Base-by-base conservation (phyloP, 495 filamentous ascomycete species). In the Hyaloscypha hepaticicola region DNA sequence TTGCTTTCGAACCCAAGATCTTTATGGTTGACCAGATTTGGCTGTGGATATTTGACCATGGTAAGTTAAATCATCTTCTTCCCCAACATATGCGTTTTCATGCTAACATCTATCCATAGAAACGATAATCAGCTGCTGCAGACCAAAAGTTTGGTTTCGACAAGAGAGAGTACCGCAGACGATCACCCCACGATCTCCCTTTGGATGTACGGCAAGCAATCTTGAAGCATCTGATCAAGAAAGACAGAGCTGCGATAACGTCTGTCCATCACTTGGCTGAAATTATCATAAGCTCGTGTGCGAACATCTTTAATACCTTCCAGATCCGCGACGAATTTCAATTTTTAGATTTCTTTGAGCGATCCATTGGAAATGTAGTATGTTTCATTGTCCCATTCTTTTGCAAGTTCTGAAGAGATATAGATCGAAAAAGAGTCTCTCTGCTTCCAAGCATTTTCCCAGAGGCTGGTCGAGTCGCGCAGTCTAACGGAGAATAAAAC, bases 11-110 rank as follows among this genome's bases (percentile, higher is more conserved):
- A 19, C 38, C 38, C 19, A 45, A 45, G 38, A 45, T 45, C 38
- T 45, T 45, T 45, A 45, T 45, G 38, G 38, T 45, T 45, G 38
- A 45, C 19, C 38, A 45, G 38, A 8, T 91, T 2, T 91, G 88
- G 88, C 82, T 90, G 81, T 90, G 87, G 87, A 79, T 89, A 31
- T 66, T 90, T 2, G 87, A 88, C 22, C 80, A 82, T 16, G 81
- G 58, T 66, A 61, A 12, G 48, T 28, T n/a, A n/a, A n/a, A n/a
- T n/a, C n/a, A n/a, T n/a, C n/a, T n/a, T n/a, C n/a, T n/a, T n/a
- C n/a, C n/a, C n/a, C n/a, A n/a, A n/a, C n/a, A n/a, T n/a, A n/a
- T n/a, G n/a, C n/a, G 7, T n/a, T n/a, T n/a, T n/a, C n/a, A n/a
- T n/a, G n/a, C n/a, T n/a, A n/a, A n/a, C n/a, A n/a, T n/a, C n/a